Evolutionary conservation across 495 filamentous ascomycete species (phyloP).

Genomic region (Penicillium egyptiacum): DNA sequence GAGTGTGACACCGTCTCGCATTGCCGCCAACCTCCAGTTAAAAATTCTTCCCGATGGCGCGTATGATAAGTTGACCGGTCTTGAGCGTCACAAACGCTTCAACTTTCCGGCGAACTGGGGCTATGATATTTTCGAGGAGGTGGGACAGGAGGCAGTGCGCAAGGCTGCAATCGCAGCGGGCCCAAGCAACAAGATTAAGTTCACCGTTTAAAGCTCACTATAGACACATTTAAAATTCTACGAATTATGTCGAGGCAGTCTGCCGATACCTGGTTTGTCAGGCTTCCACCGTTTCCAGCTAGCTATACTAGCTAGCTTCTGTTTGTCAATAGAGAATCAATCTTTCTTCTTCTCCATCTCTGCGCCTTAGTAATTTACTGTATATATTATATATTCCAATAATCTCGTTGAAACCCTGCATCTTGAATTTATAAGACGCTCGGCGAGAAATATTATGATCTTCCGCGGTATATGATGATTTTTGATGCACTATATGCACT

Average conservation of each 20-base stretch:
- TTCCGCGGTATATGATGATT: neutral
- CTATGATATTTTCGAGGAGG: conserved; percentile 41
- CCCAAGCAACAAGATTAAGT: conserved; percentile 25
- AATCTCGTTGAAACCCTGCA: no score
- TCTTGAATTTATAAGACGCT: neutral
- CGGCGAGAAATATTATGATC: neutral
- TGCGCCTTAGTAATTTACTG: no score
- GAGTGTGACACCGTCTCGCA: conserved; percentile 47
- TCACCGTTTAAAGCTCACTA: conserved; percentile 21
- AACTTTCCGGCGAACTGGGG: conserved; percentile 43
- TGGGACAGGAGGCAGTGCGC: conserved; percentile 25
- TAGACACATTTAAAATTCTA: neutral
- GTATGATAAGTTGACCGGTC: conserved; percentile 30
- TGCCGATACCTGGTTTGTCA: no score
- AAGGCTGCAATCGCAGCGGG: conserved; percentile 24
- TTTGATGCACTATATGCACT: neutral
- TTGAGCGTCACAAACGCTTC: conserved; percentile 40
- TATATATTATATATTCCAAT: no score
- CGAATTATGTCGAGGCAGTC: no score
- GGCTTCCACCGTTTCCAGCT: no score
- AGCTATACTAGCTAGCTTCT: no score
- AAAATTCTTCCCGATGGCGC: conserved; percentile 33
- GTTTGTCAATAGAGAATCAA: no score
- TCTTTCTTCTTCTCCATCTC: no score
- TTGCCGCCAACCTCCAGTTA: conserved; percentile 40